These are phyloP conservation scores for Bryum argenteum DNA, from an alignment of 225 moss, liverwort and hornwort genomes.

Conservation along the genomic window DNA sequence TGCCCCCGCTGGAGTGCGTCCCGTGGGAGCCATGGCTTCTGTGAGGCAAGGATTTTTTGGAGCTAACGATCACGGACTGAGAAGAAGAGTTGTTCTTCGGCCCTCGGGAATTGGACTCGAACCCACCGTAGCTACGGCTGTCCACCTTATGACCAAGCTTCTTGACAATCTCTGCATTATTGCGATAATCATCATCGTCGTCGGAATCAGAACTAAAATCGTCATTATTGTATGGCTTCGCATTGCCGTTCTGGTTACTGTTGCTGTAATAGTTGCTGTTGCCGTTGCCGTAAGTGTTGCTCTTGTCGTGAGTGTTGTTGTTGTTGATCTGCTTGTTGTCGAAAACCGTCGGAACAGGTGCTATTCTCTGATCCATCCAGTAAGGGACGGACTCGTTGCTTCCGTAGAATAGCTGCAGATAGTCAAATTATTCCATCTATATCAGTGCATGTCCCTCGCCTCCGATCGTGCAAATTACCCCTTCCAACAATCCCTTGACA, in stretches of 20 bases:
- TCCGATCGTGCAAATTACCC: neutral
- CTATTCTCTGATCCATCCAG: constrained; percentile 61
- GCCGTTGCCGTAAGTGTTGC: neutral
- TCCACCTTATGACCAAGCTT: constrained; percentile 26
- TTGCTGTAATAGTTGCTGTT: constrained; percentile 1
- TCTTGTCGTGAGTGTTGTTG: too few relatives aligned
- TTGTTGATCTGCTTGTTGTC: constrained; percentile 31
- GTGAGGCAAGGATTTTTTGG: constrained; percentile 26
- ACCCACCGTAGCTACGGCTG: constrained; percentile 17
- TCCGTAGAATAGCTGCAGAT: constrained; percentile 48
- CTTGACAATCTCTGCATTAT: constrained; percentile 19
- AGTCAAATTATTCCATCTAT: neutral
- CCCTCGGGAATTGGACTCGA: constrained; percentile 13
- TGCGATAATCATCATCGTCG: constrained; percentile 21
- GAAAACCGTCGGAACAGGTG: constrained; percentile 7
- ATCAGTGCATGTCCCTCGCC: neutral
- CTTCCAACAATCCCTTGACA: too few relatives aligned
- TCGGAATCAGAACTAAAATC: constrained; percentile 27
- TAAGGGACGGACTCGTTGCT: constrained; percentile 41
- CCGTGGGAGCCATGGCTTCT: neutral
- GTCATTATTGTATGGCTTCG: constrained; percentile 13
- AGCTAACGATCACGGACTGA: neutral
- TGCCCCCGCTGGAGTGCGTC: neutral
- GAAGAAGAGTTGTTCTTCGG: constrained; percentile 2
- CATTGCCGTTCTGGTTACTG: neutral